phyloP scores from a whole-genome alignment of 2,329 filamentous ascomycete genomes.

The Fusarium buxicola region DNA sequence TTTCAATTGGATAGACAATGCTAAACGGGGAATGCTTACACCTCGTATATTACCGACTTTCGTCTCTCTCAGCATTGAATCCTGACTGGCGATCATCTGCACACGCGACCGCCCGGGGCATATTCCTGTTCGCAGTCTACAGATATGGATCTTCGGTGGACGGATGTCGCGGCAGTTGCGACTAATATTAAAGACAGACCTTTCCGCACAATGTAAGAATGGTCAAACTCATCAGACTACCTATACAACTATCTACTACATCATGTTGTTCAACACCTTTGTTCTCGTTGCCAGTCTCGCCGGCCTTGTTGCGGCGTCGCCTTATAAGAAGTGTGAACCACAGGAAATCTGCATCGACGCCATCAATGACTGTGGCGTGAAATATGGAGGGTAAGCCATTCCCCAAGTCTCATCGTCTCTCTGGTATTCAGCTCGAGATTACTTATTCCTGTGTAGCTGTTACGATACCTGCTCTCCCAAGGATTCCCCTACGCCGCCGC shows the following conservation, averaged over 20 bases:
- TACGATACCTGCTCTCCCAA: conserved; percentile 47
- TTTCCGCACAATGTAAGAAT: not conserved
- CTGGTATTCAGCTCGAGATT: not conserved
- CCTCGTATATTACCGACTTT: conserved; percentile 3
- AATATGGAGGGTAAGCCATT: conserved; percentile 45
- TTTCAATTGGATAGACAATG: not conserved
- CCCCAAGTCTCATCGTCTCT: not conserved
- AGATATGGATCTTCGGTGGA: not conserved
- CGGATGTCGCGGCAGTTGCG: not conserved
- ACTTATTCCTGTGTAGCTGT: conserved; percentile 41
- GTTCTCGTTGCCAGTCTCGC: conserved; percentile 20
- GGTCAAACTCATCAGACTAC: not conserved
- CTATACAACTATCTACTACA: not conserved
- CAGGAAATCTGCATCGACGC: conserved; percentile 44
- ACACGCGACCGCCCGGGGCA: not conserved
- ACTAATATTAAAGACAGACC: conserved; percentile 14
- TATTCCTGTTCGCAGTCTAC: not conserved
- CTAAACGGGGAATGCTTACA: conserved; percentile 12
- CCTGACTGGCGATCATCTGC: not conserved
- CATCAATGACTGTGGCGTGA: conserved; percentile 44
- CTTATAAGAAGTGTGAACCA: conserved; percentile 10
- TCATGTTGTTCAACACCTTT: conserved; percentile 25
- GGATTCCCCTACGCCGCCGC: conserved; percentile 35
- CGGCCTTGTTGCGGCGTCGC: conserved; percentile 20
- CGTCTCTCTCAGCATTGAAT: not conserved